phyloP scores from a whole-genome alignment of 495 filamentous ascomycete species.

The Stereocaulon alpinum region DNA sequence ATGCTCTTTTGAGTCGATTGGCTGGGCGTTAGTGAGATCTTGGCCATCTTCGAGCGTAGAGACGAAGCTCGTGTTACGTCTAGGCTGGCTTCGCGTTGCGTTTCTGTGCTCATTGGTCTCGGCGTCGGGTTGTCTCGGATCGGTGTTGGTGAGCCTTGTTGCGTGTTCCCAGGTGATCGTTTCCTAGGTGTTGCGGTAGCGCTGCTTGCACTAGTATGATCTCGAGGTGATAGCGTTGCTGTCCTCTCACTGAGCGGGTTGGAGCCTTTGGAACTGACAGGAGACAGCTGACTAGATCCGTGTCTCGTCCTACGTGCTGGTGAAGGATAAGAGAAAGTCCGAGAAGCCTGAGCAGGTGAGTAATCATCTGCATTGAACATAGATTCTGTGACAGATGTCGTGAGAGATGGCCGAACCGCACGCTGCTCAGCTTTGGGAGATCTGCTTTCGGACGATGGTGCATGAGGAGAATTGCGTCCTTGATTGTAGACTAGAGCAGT shows the following conservation, averaged over 20 bases:
- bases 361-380: slow-evolving; percentile 13
- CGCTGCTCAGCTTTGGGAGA: slow-evolving; percentile 1
- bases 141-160: not conserved
- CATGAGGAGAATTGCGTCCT: not conserved
- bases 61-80: slow-evolving; percentile 1
- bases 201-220: not conserved
- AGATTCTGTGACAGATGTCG: slow-evolving; percentile 9
- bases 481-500: not conserved
- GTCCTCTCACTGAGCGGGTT: slow-evolving; percentile 15
- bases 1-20: slow-evolving; percentile 1
- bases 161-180: not conserved
- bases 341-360: not conserved
- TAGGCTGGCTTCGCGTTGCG: not conserved
- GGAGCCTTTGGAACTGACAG: slow-evolving; percentile 10
- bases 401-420: slow-evolving; percentile 6
- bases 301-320: slow-evolving; percentile 7
- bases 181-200: slow-evolving; percentile 4
- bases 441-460: not conserved
- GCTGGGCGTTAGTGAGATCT: slow-evolving; percentile 1
- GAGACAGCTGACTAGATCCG: slow-evolving; percentile 10
- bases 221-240: not conserved
- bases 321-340: slow-evolving; percentile 17
- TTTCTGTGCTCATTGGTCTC: not conserved
- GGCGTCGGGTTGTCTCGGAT: not conserved
- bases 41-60: slow-evolving; percentile 7